Percentiles rank a stretch among this genome's conserved stretches.
phyloP scores from a whole-genome alignment of 345 rosid genomes.

The Eucalyptus guilfoylei region DNA sequence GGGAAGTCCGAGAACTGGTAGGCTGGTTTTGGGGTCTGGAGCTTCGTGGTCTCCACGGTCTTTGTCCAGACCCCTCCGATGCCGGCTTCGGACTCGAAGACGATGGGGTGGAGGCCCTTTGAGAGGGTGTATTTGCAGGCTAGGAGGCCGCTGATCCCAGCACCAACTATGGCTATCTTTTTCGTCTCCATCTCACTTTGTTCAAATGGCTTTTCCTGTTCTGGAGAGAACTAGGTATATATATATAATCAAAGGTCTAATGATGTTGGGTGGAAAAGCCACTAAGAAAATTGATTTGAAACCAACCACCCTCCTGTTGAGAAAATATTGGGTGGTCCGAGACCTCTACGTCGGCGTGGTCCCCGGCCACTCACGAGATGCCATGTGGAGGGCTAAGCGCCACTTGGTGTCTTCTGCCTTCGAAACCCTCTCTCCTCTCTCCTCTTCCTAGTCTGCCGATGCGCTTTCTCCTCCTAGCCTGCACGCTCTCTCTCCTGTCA shows the following conservation, averaged over 20 bases:
- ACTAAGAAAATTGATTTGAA: background rate
- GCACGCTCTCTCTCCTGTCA: too few species aligned
- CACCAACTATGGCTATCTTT: slow-evolving; percentile 21
- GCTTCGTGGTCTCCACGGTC: slow-evolving; percentile 14
- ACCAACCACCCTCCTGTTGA: background rate
- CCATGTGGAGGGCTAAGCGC: too few species aligned
- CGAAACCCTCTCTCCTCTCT: too few species aligned
- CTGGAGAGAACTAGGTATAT: background rate
- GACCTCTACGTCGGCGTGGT: too few species aligned
- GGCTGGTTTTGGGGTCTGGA: slow-evolving; percentile 7
- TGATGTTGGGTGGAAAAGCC: background rate
- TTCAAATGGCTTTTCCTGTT: background rate
- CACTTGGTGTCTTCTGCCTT: too few species aligned
- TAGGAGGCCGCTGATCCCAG: slow-evolving; percentile 24
- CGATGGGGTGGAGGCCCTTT: slow-evolving; percentile 13
- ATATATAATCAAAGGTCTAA: background rate
- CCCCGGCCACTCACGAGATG: too few species aligned
- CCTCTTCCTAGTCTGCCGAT: too few species aligned
- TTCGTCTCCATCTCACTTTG: background rate
- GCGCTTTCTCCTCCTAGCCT: too few species aligned
- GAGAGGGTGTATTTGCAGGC: slow-evolving; percentile 26
- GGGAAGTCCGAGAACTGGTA: slow-evolving; percentile 35
- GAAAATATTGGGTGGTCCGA: too few species aligned
- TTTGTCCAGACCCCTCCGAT: slow-evolving; percentile 22
- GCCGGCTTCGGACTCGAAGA: slow-evolving; percentile 11